A percentile compares a stretch with the other conserved stretches of the same genome.
Conservation (phyloP, 805 yeast species). For the Kluyveromyces starmeri region DNA sequence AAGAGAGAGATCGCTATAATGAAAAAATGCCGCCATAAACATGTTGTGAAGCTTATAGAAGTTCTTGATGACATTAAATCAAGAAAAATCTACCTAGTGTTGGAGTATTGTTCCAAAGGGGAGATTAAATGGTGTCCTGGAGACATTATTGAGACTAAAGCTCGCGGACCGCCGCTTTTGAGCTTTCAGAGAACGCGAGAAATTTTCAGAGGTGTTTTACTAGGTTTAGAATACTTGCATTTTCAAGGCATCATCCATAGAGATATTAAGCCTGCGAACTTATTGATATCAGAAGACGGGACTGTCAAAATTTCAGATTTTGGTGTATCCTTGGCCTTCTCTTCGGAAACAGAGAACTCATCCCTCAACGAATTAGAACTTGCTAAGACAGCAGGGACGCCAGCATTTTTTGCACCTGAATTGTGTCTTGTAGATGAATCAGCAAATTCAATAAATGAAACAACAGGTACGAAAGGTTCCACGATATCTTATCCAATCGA, state of each 20-base stretch:
- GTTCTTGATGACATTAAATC: constrained; percentile 81
- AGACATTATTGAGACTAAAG: constrained; percentile 32
- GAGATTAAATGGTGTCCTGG: constrained; percentile 70
- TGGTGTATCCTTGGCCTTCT: constrained; percentile 76
- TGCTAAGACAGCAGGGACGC: constrained; percentile 96
- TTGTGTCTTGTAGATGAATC: constrained; percentile 50
- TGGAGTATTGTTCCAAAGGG: constrained; percentile 85
- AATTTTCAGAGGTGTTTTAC: constrained; percentile 72
- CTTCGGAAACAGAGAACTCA: constrained; percentile 12
- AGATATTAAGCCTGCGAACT: constrained; percentile 92
- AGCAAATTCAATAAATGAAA: constrained; percentile 14
- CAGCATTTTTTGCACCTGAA: constrained; percentile 95
- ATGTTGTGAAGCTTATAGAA: constrained; percentile 79
- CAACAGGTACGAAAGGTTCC: constrained; percentile 29
- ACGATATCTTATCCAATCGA: constrained; percentile 77
- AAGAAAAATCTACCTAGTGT: constrained; percentile 78
- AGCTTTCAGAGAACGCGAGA: constrained; percentile 57
- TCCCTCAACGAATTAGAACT: constrained; percentile 58
- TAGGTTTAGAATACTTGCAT: constrained; percentile 87
- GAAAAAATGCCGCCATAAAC: constrained; percentile 86
- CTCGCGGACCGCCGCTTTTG: constrained; percentile 55
- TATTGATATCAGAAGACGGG: constrained; percentile 60
- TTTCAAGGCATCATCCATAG: constrained; percentile 86
- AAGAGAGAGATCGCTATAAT: constrained; percentile 86
- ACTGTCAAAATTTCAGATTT: constrained; percentile 91